Base-by-base conservation (phyloP, 441 rosid genomes). In the Syzygium malaccense region DNA sequence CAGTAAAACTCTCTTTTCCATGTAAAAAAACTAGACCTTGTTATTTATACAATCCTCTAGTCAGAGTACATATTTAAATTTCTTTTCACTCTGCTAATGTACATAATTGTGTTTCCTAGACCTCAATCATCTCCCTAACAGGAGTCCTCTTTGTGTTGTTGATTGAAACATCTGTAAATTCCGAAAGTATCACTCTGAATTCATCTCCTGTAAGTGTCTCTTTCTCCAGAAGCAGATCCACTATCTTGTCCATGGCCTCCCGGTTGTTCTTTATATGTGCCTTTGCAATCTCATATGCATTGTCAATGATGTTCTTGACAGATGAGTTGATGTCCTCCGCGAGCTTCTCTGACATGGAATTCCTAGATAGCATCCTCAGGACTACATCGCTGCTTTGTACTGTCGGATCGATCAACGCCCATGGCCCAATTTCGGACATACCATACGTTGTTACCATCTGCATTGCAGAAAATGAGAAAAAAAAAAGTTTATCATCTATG, bases 401-500 rank as follows among this genome's bases (percentile, higher is more conserved):
- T 66, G 95, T 87, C 25, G 96, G 97, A 56, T 96, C 95, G 1
- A 88, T 95, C 90, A 95, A 75, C 10, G 94, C 86, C 99, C 96
- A 93, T 0, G 96, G 98, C 37, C 99, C 98, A 19, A 95, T 93
- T 79, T 94, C 95, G 3, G 97, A 96, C 98, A 95, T 95, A 54
- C 98, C 97, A 88, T 91, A 95, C 93, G 87, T 95, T 14, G 96
- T 96, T 78, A 96, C 98, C 97, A 95, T 95, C 96, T 95, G 92
- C 60, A 89, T 68, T 56, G 71, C 18, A 64, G 28, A n/a, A 66
- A 33, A 68, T 86, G 25, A 55, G 28, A 23, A 18, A 37, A 30
- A 62, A 64, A 37, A 20, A 68, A 25, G 51, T 71, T 71, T 41
- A 37, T 71, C 83, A 89, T 66, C 85, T 14, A 68, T 57, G 86